Evolutionary conservation across 179 eudicot species (phyloP).

Genomic region (Spergularia azorica): DNA sequence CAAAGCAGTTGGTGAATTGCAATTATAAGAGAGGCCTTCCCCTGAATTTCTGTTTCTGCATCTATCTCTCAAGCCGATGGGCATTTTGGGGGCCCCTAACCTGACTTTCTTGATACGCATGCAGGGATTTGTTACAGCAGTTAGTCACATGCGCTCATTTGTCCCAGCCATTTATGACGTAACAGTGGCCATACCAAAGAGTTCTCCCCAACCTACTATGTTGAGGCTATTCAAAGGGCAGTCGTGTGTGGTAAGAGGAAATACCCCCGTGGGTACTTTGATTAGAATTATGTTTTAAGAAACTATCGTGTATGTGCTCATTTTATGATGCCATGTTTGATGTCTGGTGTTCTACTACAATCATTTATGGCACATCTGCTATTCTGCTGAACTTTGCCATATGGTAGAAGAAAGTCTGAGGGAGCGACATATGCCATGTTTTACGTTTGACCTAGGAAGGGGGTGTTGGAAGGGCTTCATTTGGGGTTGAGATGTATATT

Average conservation of each 20-base stretch:
- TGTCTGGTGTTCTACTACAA: background rate
- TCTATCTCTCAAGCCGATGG: background rate
- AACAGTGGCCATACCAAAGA: constrained; percentile 78
- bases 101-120: constrained; percentile 19
- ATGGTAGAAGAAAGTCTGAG: background rate
- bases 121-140: constrained; percentile 93
- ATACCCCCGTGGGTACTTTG: background rate
- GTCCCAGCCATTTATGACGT: constrained; percentile 92
- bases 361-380: background rate
- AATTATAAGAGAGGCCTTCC: background rate
- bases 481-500: background rate
- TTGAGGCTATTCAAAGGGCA: constrained; percentile 84
- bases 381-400: background rate
- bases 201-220: constrained; percentile 79
- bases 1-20: background rate
- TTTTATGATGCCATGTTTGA: background rate
- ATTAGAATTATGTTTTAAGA: constrained; percentile 2
- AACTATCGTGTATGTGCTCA: background rate
- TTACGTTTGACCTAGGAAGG: background rate
- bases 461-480: background rate
- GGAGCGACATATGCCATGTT: background rate
- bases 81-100: constrained; percentile 1
- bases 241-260: constrained; percentile 74
- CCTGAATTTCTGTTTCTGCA: background rate
- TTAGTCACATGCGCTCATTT: constrained; percentile 79